A percentile compares a stretch with the other conserved stretches of the same genome.
Conservation (phyloP, 768 basidiomycete species). For the Boletus subparvulus region DNA sequence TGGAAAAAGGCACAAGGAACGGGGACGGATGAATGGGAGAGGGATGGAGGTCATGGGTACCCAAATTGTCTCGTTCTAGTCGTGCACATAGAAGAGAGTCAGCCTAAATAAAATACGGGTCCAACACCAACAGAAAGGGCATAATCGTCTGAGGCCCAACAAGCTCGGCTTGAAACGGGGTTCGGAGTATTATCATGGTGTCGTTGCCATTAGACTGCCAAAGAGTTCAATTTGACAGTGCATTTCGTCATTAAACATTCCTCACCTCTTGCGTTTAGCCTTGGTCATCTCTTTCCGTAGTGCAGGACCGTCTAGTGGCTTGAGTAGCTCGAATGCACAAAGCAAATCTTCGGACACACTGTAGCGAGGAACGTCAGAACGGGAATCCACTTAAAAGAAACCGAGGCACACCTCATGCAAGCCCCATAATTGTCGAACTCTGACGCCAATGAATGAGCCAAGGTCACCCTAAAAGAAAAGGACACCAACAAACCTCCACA, state of each 20-base stretch:
- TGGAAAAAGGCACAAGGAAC: conserved; percentile 20
- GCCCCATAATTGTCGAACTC: conserved; percentile 96
- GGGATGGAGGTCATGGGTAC: conserved; percentile 26
- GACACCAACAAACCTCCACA: conserved; percentile 76
- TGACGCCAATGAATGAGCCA: conserved; percentile 33
- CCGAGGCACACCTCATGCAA: conserved; percentile 74
- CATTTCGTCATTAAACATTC: not conserved
- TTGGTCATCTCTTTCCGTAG: conserved; percentile 98
- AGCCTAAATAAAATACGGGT: conserved; percentile 20
- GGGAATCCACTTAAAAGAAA: not conserved
- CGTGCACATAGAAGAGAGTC: conserved; percentile 24
- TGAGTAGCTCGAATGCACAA: conserved; percentile 96
- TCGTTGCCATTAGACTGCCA: conserved; percentile 36
- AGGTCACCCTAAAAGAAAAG: conserved; percentile 2
- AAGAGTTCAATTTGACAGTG: not conserved
- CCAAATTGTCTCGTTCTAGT: conserved; percentile 28
- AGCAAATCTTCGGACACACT: conserved; percentile 96
- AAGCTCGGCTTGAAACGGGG: conserved; percentile 1
- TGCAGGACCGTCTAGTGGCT: conserved; percentile 92
- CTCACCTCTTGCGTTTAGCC: conserved; percentile 93
- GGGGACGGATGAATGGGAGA: conserved; percentile 14
- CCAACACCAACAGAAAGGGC: conserved; percentile 12
- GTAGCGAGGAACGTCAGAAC: conserved; percentile 15
- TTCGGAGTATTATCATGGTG: conserved; percentile 22
- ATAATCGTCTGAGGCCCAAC: conserved; percentile 2